phyloP scores from a whole-genome alignment of 2,329 filamentous ascomycete species.

The Lomentospora prolificans region DNA sequence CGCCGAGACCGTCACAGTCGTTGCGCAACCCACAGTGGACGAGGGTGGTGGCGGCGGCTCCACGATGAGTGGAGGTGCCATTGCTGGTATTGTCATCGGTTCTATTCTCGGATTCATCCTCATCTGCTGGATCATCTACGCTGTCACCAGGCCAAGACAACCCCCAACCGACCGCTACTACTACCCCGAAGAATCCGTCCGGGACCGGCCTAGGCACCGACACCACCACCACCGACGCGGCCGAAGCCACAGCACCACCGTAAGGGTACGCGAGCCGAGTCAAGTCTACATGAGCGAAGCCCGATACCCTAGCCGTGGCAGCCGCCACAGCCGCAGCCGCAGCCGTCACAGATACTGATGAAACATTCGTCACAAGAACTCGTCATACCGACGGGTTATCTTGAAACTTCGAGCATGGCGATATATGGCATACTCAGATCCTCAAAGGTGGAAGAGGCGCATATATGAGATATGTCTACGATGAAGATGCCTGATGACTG shows the following conservation, averaged over 20 bases:
- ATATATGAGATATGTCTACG: no score
- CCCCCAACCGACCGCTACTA: not conserved
- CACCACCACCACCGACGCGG: not conserved
- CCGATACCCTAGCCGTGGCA: not conserved
- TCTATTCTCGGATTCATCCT: not conserved
- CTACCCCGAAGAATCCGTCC: not conserved
- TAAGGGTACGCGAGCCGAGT: not conserved
- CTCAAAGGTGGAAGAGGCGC: no score
- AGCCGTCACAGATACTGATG: not conserved
- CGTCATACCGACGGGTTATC: no score
- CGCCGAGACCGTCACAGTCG: not conserved
- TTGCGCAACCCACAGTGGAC: not conserved
- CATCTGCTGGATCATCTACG: not conserved
- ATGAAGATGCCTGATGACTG: no score
- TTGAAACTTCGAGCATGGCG: no score
- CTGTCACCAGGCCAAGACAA: not conserved
- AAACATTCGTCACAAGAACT: no score
- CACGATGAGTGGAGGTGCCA: not conserved
- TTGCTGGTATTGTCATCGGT: not conserved
- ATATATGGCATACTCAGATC: no score
- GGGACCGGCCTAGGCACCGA: not conserved
- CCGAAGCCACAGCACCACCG: not conserved
- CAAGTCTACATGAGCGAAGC: not conserved
- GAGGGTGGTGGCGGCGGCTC: not conserved
- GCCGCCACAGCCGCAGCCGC: constrained; percentile 1